These are phyloP conservation scores for Calonectria henricotiae DNA, from an alignment of 2,329 filamentous ascomycete species.

Conservation along the genomic window DNA sequence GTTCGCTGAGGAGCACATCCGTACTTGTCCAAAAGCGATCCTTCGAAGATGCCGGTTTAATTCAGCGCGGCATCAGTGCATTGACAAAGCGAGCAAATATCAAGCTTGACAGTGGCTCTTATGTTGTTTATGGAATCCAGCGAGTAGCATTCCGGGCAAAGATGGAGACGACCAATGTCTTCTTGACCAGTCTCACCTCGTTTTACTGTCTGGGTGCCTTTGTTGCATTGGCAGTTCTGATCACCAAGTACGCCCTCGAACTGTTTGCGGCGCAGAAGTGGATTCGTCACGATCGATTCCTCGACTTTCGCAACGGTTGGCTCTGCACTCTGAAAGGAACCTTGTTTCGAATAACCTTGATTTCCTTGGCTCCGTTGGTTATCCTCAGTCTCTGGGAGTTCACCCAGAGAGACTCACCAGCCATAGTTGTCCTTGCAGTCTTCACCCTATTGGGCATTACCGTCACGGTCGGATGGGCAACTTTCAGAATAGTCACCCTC, in stretches of 20 bases:
- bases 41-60: slow-evolving; percentile 63
- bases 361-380: slow-evolving; percentile 91
- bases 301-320: slow-evolving; percentile 96
- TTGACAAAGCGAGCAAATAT: slow-evolving; percentile 69
- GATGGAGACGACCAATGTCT: slow-evolving; percentile 93
- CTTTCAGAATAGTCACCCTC: slow-evolving; percentile 82
- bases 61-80: not conserved
- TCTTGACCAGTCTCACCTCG: slow-evolving; percentile 91
- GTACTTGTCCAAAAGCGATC: slow-evolving; percentile 83
- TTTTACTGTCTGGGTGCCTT: slow-evolving; percentile 87
- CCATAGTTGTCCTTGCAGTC: slow-evolving; percentile 87
- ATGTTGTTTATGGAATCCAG: slow-evolving; percentile 84
- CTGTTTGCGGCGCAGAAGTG: slow-evolving; percentile 79
- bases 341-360: slow-evolving; percentile 88
- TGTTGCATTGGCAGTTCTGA: slow-evolving; percentile 79
- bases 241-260: slow-evolving; percentile 88
- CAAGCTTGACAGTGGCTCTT: slow-evolving; percentile 69
- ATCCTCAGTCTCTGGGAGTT: slow-evolving; percentile 96
- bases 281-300: slow-evolving; percentile 89
- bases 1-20: slow-evolving; percentile 81
- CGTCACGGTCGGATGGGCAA: slow-evolving; percentile 84
- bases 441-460: slow-evolving; percentile 89
- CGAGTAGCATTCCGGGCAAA: slow-evolving; percentile 89
- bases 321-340: slow-evolving; percentile 93
- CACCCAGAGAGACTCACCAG: slow-evolving; percentile 86